Base-by-base conservation (phyloP, 805 yeast genomes). In the Ascoidea rubescens region DNA sequence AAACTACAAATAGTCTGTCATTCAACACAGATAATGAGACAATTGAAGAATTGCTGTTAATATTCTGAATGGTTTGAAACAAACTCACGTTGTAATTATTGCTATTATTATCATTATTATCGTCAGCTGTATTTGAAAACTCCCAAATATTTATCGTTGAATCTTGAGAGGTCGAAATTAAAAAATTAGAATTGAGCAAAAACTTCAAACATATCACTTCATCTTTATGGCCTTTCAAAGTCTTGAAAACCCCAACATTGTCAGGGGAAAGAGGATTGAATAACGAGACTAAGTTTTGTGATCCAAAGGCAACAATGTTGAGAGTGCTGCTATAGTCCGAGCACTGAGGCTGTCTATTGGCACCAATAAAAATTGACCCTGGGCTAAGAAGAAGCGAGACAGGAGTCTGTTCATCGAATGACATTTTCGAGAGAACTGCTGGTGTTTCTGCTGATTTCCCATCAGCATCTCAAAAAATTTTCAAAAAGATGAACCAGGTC, bases 151-250 rank as follows among this genome's bases (percentile, higher is more conserved):
- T 73, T 1, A 87, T 69, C 5, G 67, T 62, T 5, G 77, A 75
- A 60, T 88, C 96, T 56, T 85, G 90, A 2, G 84, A 77, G 0
- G 82, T 79, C 4, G 88, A 76, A 0, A 86, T 69, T 53, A 87
- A 62, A 32, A 58, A 63, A 0, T 71, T 62, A 0, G 77, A 65
- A 1, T 60, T 62, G 0, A 75, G 79, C 46, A 76, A 65, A 69
- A 79, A 80, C 55, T 73, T 74, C 10, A 87, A 87, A 53, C 83
- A 77, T 0, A 89, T 82, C 17, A 89, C 82, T 48, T 75, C 82
- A 16, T 71, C 73, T 4, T 71, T 61, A 60, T 84, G 93, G 1
- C 77, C 73, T 56, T 82, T 82, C 51, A 85, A 67, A 0, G 89
- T 81, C 5, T 64, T 58, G 50, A 62, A 62, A 0, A 80, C 79